Base-by-base conservation (phyloP, 345 rosid genomes). In the Carallia pectinifolia region DNA sequence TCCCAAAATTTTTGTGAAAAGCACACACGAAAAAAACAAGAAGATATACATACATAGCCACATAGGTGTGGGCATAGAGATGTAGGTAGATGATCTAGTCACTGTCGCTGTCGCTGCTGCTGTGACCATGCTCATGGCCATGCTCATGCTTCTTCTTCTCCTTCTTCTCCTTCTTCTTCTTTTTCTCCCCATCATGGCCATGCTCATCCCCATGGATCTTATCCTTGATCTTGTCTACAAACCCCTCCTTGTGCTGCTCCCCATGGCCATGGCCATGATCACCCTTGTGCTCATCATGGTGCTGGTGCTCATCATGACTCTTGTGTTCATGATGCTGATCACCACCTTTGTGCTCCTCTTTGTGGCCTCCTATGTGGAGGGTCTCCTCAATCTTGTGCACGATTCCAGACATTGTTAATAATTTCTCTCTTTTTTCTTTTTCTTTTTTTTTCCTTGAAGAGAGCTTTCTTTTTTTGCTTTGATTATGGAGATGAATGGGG, bases 61-160 rank as follows among this genome's bases (percentile, higher is more conserved):
- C 9, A 54, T 1, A 23, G n/a, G n/a, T n/a, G n/a, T n/a, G n/a
- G n/a, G n/a, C 16, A 23, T 7, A 47, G 53, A 53, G 37, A 48
- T 1, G 36, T 13, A 7, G 18, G 1, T 44, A 7, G n/a, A 30
- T 19, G 67, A 61, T 75, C 69, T 82, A 89, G 62, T 89, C 92
- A 47, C 96, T 87, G 80, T 87, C 94, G 58, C 94, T 89, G 82
- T 67, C 74, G 68, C 88, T 84, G 87, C 90, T 85, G 81, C 77
- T 70, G 70, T 79, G 79, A 1, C 77, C 73, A 53, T 74, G 79
- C 3, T 70, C 77, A 66, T 82, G 85, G n/a, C n/a, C n/a, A n/a
- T n/a, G n/a, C n/a, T n/a, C n/a, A n/a, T n/a, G n/a, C n/a, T n/a
- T n/a, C n/a, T n/a, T n/a, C 83, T 82, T 76, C 61, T 84, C 54